A percentile compares a stretch with the other conserved stretches of the same genome.
Evolutionary conservation across 2,329 filamentous ascomycete species (phyloP).

Genomic region (Fusarium sublunatum): DNA sequence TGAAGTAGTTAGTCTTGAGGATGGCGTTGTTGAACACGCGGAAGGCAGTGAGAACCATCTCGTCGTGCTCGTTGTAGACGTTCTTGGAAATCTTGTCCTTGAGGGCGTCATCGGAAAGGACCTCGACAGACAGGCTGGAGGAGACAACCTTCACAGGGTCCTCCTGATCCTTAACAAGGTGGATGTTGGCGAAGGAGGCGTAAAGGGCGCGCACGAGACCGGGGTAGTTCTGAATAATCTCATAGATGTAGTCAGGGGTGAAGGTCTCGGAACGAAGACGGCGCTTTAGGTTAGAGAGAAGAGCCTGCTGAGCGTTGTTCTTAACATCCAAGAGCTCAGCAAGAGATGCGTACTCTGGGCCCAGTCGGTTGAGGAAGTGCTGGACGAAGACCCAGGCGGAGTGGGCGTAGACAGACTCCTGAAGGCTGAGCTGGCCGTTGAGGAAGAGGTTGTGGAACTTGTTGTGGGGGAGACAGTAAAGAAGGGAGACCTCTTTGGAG

Average conservation of each 20-base stretch:
- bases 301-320: conserved; percentile 86
- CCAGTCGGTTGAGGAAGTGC: conserved; percentile 96
- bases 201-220: conserved; percentile 88
- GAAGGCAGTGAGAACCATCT: conserved; percentile 98
- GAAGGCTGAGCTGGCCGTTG: conserved; percentile 85
- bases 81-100: conserved; percentile 82
- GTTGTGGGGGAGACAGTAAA: conserved; percentile 98
- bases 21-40: conserved; percentile 93
- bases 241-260: conserved; percentile 96
- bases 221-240: conserved; percentile 94
- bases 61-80: conserved; percentile 92
- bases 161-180: conserved; percentile 69
- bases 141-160: conserved; percentile 63
- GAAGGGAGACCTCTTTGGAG: conserved; percentile 95
- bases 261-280: conserved; percentile 96
- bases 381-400: conserved; percentile 98
- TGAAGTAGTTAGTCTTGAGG: conserved; percentile 97
- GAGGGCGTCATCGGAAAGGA: conserved; percentile 79
- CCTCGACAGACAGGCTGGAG: conserved; percentile 69
- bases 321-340: conserved; percentile 81
- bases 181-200: conserved; percentile 88
- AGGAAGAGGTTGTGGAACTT: conserved; percentile 93
- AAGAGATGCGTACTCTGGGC: conserved; percentile 89
- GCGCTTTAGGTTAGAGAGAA: conserved; percentile 94
- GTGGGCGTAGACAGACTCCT: conserved; percentile 97